These are phyloP conservation scores for Pseudofabraea citricarpa DNA, from an alignment of 2,329 filamentous ascomycete genomes.

Conservation along the genomic window DNA sequence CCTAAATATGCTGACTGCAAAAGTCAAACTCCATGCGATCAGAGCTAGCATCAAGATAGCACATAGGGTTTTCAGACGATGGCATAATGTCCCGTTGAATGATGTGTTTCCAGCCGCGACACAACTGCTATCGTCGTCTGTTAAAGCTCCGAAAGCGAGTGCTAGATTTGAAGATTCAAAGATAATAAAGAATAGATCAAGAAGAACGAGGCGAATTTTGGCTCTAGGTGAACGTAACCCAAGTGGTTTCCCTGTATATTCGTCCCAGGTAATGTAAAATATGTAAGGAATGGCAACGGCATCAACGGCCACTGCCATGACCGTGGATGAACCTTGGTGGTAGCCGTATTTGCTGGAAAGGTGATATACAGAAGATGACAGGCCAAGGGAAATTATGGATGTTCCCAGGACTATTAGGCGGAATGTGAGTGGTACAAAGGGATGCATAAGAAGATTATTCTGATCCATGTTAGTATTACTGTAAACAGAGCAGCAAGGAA, in stretches of 20 bases:
- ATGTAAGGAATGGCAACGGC: slow-evolving; percentile 86
- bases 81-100: slow-evolving; percentile 45
- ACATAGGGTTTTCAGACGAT: slow-evolving; percentile 65
- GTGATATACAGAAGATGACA: slow-evolving; percentile 71
- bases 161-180: slow-evolving; percentile 93
- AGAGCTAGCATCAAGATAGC: slow-evolving; percentile 76
- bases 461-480: slow-evolving; percentile 10
- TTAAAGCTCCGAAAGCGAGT: slow-evolving; percentile 80
- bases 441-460: slow-evolving; percentile 27
- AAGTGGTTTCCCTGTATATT: slow-evolving; percentile 90
- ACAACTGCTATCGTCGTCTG: slow-evolving; percentile 55
- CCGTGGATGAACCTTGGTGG: slow-evolving; percentile 67
- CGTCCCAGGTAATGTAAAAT: slow-evolving; percentile 90
- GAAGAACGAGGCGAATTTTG: slow-evolving; percentile 83
- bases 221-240: slow-evolving; percentile 78
- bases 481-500: background rate
- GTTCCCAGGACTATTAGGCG: slow-evolving; percentile 79
- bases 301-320: slow-evolving; percentile 88
- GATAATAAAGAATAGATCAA: slow-evolving; percentile 95
- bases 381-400: slow-evolving; percentile 73
- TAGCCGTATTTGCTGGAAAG: slow-evolving; percentile 33
- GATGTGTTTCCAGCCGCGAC: slow-evolving; percentile 34
- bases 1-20: slow-evolving; percentile 79
- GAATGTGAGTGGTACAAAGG: slow-evolving; percentile 80
- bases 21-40: slow-evolving; percentile 85